Conservation (phyloP, 1,284 basidiomycete species). For the Cryptococcus maquisensis region DNA sequence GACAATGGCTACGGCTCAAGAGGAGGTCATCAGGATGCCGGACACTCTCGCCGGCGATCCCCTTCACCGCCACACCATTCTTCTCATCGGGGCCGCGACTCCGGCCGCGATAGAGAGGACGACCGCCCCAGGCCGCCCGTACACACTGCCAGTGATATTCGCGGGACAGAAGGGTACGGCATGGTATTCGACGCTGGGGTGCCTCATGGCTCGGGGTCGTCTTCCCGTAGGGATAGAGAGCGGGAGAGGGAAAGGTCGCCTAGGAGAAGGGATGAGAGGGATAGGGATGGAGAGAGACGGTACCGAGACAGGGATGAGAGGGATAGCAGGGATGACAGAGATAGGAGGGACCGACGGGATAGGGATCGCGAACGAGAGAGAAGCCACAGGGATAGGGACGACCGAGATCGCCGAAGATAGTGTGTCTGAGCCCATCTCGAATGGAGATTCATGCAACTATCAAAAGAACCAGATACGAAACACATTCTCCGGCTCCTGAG, state of each 20-base stretch:
- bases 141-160: constrained; percentile 10
- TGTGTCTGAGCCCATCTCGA: neutral
- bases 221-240: constrained; percentile 9
- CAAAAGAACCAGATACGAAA: too few species aligned
- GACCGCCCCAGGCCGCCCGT: neutral
- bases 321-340: constrained; percentile 1
- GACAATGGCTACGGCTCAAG: constrained; percentile 11
- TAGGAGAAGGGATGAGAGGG: constrained; percentile 5
- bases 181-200: constrained; percentile 15
- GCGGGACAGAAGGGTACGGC: constrained; percentile 14
- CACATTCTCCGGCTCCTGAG: too few species aligned
- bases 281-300: constrained; percentile 7
- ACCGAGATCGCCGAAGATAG: neutral
- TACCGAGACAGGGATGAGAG: constrained; percentile 8
- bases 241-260: constrained; percentile 11
- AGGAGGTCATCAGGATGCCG: constrained; percentile 22
- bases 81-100: neutral
- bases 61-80: too few species aligned
- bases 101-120: neutral
- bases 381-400: neutral
- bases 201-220: neutral
- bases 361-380: constrained; percentile 17
- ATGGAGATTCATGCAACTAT: too few species aligned
- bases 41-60: neutral
- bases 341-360: constrained; percentile 3